These are phyloP conservation scores for Ambrosiella cleistominuta DNA, from an alignment of 2,329 filamentous ascomycete species.

Conservation along the genomic window DNA sequence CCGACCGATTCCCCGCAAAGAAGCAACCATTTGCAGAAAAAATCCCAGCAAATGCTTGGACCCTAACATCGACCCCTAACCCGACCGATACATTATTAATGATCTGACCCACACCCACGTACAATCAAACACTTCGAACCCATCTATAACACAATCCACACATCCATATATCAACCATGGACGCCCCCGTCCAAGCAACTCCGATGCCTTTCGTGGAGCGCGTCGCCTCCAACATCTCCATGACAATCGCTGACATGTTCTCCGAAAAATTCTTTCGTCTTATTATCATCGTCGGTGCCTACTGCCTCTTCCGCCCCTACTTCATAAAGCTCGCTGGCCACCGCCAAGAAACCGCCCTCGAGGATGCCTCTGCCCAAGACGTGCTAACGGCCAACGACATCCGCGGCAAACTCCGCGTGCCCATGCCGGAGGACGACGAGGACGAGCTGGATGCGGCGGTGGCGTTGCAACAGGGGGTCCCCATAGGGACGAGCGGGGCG, in stretches of 20 bases:
- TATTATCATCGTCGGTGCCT: slow-evolving; percentile 52
- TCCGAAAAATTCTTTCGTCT: slow-evolving; percentile 47
- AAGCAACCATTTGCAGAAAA: not conserved
- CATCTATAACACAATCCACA: not conserved
- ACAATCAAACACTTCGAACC: not conserved
- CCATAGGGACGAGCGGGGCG: not conserved
- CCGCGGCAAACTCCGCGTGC: slow-evolving; percentile 30
- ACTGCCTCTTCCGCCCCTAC: slow-evolving; percentile 57
- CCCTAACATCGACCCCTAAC: not conserved
- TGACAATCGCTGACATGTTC: slow-evolving; percentile 33
- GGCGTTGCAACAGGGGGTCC: not conserved
- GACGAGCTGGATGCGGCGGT: slow-evolving; percentile 19
- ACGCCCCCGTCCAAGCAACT: not conserved
- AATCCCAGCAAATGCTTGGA: not conserved
- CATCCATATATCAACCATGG: slow-evolving; percentile 2
- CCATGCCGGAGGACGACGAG: slow-evolving; percentile 36
- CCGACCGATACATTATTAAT: not conserved
- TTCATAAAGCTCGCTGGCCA: slow-evolving; percentile 49
- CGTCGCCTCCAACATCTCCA: slow-evolving; percentile 28
- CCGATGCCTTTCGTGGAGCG: slow-evolving; percentile 10
- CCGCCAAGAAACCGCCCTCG: slow-evolving; percentile 45
- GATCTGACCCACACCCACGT: too few relatives aligned
- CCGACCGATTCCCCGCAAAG: not conserved
- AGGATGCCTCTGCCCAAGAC: slow-evolving; percentile 37
- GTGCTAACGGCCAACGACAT: slow-evolving; percentile 49